These are phyloP conservation scores for Solanum hybrid DNA, from an alignment of 305 asterid species.

Conservation along the genomic window DNA sequence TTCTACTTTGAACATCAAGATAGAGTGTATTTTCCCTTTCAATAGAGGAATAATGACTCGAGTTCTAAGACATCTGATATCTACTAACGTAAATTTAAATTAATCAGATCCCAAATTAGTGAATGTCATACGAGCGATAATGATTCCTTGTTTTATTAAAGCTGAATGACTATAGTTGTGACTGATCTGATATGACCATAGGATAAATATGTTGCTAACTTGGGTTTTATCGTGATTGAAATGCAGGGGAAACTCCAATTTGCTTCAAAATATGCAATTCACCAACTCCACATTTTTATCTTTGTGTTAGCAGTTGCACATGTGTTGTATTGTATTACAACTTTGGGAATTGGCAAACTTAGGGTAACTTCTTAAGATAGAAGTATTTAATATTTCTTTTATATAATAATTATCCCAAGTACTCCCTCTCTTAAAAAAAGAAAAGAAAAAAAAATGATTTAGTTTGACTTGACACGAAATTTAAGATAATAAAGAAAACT, in stretches of 20 bases:
- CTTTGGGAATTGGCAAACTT: neutral
- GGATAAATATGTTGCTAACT: neutral
- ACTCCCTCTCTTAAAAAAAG: neutral
- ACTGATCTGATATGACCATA: neutral
- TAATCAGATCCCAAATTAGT: neutral
- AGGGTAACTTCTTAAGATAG: neutral
- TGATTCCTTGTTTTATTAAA: neutral
- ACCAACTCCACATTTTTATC: neutral
- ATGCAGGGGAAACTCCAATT: neutral
- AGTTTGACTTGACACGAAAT: neutral
- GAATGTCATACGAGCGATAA: neutral
- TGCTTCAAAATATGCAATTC: neutral
- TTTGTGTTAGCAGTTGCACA: neutral
- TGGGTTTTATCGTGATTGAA: neutral
- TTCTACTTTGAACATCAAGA: neutral
- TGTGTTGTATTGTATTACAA: neutral
- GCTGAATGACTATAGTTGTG: neutral
- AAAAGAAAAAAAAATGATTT: accelerated
- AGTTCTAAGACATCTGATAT: neutral
- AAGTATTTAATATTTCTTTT: too few species aligned
- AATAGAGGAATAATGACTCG: neutral
- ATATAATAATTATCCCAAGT: neutral
- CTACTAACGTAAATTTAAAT: neutral
- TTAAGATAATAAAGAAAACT: too few species aligned
- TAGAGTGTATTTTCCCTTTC: neutral